Base-by-base conservation (phyloP, 768 basidiomycete genomes). In the Phylloporus scabripes region DNA sequence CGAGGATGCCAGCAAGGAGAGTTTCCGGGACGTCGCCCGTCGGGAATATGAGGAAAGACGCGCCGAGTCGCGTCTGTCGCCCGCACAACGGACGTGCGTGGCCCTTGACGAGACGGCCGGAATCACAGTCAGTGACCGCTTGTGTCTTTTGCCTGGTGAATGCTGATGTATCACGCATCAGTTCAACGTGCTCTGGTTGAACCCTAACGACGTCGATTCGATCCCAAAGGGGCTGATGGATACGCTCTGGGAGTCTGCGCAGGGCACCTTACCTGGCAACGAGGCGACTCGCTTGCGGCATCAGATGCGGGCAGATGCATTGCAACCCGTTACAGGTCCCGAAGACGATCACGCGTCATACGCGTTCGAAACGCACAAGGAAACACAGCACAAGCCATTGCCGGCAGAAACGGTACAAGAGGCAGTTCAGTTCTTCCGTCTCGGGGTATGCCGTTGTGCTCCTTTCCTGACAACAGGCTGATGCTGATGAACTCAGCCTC, bases 101-200 rank as follows among this genome's bases (percentile, higher is more conserved):
- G 81, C 78, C 20, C 72, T 93, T 14, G 91, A 93, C 66, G 89
- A 89, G 63, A 77, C 80, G 60, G 74, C 76, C 10, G 86, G 81
- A 38, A 80, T 80, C 57, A 65, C 77, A 55, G 83, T 68, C 31
- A 45, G 58, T 52, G 43, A 34, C 15, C 31, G 29, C 21, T 38
- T 29, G 21, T 26, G 18, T 40, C 29, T 41, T 31, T 36, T 37
- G 26, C 24, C 37, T 36, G 36, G 47, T 49, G 21, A 15, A 45
- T 29, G 44, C 10, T 66, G n/a, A 53, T 44, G 33, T 20, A 29
- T 51, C 29, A 28, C 17, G 32, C 36, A 45, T 20, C 58, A 93
- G 91, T 90, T 91, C 67, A 90, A 92, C 59, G 79, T 86, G 28
- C 71, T 90, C 23, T 89, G 85, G 81, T 72, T 93, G 46, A 79